Percentiles rank a stretch among this genome's conserved stretches.
Evolutionary conservation across 2,329 filamentous ascomycete species (phyloP).

Genomic region (Cytospora paraplurivora): DNA sequence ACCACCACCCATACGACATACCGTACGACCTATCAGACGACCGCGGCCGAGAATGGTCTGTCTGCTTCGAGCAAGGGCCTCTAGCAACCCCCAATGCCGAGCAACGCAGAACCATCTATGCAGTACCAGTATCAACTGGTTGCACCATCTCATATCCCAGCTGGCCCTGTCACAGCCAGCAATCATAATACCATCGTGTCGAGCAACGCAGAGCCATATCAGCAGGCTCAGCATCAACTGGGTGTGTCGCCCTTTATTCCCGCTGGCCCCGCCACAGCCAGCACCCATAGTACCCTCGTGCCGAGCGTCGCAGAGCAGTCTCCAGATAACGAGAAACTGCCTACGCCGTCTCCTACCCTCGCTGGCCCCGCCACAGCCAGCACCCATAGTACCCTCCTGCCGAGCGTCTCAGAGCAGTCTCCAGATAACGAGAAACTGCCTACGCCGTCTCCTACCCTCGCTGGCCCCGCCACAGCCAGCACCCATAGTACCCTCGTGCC

Average conservation of each 20-base stretch:
- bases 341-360: too few relatives aligned
- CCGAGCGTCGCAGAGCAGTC: too few relatives aligned
- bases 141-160: not conserved
- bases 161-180: not conserved
- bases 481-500: too few relatives aligned
- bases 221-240: not conserved
- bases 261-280: too few relatives aligned
- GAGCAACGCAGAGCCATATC: not conserved
- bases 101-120: not conserved
- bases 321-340: too few relatives aligned
- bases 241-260: too few relatives aligned
- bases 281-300: too few relatives aligned
- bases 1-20: too few relatives aligned
- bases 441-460: too few relatives aligned
- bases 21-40: not conserved
- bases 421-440: too few relatives aligned
- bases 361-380: not conserved
- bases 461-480: too few relatives aligned
- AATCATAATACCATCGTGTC: not conserved
- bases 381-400: not conserved
- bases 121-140: not conserved
- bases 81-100: conserved; percentile 4
- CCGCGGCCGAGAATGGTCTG: not conserved
- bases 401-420: too few relatives aligned
- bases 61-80: not conserved